Evolutionary conservation across 306 rosid species (phyloP).

Genomic region (Ammopiptanthus mongolicus): DNA sequence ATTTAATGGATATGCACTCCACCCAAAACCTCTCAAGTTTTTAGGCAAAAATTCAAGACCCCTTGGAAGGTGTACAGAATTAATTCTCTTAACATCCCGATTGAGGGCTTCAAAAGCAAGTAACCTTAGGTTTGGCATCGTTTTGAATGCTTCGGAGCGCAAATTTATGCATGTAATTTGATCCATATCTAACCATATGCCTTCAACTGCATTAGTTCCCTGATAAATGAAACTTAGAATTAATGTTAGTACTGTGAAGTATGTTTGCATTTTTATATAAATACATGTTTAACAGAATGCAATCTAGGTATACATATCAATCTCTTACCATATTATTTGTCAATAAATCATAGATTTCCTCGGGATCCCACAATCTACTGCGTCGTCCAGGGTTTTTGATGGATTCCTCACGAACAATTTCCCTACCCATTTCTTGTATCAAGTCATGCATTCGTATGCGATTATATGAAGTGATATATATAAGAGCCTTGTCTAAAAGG

Average conservation of each 20-base stretch:
- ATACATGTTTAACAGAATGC: neutral
- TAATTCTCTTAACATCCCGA: neutral
- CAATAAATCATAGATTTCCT: neutral
- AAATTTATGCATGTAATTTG: neutral
- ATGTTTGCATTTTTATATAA: neutral
- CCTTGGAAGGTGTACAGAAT: neutral
- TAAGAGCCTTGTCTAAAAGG: neutral
- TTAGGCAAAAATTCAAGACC: neutral
- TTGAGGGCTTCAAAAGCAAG: neutral
- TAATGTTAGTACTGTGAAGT: neutral
- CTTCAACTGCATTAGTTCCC: neutral
- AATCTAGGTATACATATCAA: no score
- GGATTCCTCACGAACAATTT: neutral
- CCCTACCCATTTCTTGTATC: slow-evolving; percentile 13
- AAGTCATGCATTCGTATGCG: neutral
- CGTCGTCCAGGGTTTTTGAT: neutral
- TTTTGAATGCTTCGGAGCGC: neutral
- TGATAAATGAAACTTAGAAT: neutral
- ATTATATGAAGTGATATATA: neutral
- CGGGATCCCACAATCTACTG: neutral
- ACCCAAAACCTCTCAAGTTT: neutral
- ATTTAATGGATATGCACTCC: neutral
- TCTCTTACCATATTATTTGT: neutral
- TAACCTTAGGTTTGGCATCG: neutral
- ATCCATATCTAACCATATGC: neutral